Evolutionary conservation across 2,329 filamentous ascomycete species (phyloP), one percentile per base, ranked within the genome.

Genomic region (Aspergillus floridensis): DNA sequence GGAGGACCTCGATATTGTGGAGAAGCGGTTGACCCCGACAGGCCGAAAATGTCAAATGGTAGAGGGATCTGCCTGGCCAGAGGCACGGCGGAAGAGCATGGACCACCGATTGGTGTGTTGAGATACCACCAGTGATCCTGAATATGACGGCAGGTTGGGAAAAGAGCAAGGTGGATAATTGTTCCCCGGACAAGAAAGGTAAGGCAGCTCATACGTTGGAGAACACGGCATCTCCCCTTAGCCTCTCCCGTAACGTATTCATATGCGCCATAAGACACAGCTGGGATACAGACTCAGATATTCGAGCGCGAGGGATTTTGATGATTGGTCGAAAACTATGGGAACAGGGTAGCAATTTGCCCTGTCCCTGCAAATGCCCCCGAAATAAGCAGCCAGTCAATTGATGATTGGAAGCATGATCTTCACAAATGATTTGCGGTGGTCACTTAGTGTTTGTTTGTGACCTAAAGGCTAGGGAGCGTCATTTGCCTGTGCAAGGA

Each of bases 21-120:
- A 66, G 63, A 64, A 60, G 53, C 50, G 55, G 49, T 57, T 52
- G 31, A 41, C 41, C 41, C 53, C 53, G 44, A 47, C 38, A 16
- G 41, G 35, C 41, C 11, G 21, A 31, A 52, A 41, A 38, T 55
- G 44, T 53, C 47, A 49, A 52, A 49, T 66, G 66, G 63, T 61
- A 65, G 68, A 67, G 63, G 63, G 66, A 72, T 71, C 68, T 65
- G 63, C 69, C 65, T 67, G 60, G 63, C 64, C 62, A 68, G 56
- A 62, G 59, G 44, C 52, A 63, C 63, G 63, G 56, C 53, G 3
- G 16, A 68, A 68, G 63, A 72, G 71, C 70, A 73, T 71, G 68
- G 70, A 63, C 72, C 69, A 73, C 58, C 57, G 48, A 66, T 66
- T 64, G 61, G 60, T 59, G 60, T 56, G 57, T 57, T 58, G 56